phyloP scores from a whole-genome alignment of 2,329 filamentous ascomycete genomes.

The Penicillium griseofulvum region DNA sequence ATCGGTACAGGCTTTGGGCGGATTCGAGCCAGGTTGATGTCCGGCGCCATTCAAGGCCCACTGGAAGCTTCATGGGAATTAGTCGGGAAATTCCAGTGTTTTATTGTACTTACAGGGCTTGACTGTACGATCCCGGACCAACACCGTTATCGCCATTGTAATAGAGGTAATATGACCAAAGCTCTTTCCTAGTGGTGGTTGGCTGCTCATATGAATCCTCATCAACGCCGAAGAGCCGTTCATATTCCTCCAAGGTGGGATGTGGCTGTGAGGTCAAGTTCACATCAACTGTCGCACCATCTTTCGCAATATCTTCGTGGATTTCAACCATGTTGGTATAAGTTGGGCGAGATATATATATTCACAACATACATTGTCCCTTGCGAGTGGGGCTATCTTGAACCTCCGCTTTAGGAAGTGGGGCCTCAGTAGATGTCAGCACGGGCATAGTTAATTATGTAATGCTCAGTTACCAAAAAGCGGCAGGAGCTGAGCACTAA shows the following conservation, averaged over 20 bases:
- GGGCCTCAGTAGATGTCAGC: neutral
- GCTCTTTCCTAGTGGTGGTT: constrained; percentile 41
- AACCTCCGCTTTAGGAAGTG: neutral
- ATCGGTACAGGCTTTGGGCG: constrained; percentile 30
- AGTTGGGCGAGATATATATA: neutral
- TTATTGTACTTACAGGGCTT: constrained; percentile 32
- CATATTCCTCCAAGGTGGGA: constrained; percentile 30
- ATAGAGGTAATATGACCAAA: constrained; percentile 48
- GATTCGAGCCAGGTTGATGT: constrained; percentile 38
- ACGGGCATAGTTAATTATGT: neutral
- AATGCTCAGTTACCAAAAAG: too few species aligned
- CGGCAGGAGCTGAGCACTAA: too few species aligned
- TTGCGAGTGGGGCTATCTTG: neutral
- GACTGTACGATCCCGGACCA: constrained; percentile 43
- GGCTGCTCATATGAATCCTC: constrained; percentile 39
- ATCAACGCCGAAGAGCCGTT: constrained; percentile 38
- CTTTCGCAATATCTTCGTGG: constrained; percentile 3
- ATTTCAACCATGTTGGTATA: neutral
- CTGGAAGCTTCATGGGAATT: constrained; percentile 35
- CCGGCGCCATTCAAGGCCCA: constrained; percentile 40
- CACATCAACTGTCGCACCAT: constrained; percentile 12
- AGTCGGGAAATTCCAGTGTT: neutral
- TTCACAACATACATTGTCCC: neutral
- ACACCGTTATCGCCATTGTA: constrained; percentile 48
- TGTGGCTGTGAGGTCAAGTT: constrained; percentile 1